Evolutionary conservation across 345 rosid genomes (phyloP).

Genomic region (Hevea brasiliensis): DNA sequence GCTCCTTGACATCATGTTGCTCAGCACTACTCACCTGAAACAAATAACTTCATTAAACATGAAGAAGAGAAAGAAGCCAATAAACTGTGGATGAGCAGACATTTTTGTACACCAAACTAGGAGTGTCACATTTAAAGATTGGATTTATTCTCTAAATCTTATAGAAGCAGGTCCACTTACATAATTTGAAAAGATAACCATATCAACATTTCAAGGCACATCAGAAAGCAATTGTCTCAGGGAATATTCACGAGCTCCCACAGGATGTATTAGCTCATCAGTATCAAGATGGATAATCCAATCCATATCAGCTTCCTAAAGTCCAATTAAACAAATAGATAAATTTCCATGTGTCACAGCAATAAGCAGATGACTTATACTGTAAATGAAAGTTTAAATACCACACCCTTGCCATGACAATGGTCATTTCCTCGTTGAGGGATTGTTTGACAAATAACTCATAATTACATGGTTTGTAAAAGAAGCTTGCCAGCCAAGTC

Average conservation of each 20-base stretch:
- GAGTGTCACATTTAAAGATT: not conserved
- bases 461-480: constrained; percentile 90
- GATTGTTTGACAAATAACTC: constrained; percentile 98
- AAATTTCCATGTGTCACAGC: not conserved
- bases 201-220: constrained; percentile 65
- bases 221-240: constrained; percentile 67
- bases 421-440: constrained; percentile 97
- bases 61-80: constrained; percentile 5
- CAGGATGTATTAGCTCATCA: constrained; percentile 83
- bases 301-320: constrained; percentile 73
- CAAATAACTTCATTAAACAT: constrained; percentile 21
- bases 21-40: constrained; percentile 93
- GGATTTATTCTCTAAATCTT: constrained; percentile 3
- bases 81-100: not conserved
- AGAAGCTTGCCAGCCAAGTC: constrained; percentile 91
- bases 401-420: constrained; percentile 89
- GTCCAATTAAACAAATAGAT: constrained; percentile 9
- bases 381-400: constrained; percentile 23
- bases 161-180: constrained; percentile 51
- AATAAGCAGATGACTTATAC: not conserved
- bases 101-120: constrained; percentile 7
- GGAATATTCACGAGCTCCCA: constrained; percentile 76
- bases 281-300: constrained; percentile 98
- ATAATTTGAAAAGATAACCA: constrained; percentile 85
- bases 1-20: constrained; percentile 80